A percentile compares a stretch with the other conserved stretches of the same genome.
These are phyloP conservation scores for Neurospora hispaniola DNA, from an alignment of 495 filamentous ascomycete genomes.

Conservation along the genomic window DNA sequence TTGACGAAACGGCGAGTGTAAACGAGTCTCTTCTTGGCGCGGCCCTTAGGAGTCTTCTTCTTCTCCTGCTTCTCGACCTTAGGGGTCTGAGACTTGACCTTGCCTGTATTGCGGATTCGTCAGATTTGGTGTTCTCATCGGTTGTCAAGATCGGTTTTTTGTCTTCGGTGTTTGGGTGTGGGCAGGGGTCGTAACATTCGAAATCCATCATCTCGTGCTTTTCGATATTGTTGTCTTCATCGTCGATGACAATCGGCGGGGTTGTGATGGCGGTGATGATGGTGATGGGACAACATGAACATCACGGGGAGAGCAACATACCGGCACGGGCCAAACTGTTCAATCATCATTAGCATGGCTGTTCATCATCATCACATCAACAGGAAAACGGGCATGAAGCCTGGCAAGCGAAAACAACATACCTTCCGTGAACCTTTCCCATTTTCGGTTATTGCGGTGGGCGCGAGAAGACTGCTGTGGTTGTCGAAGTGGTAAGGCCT, in stretches of 20 bases:
- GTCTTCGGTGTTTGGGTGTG: not conserved
- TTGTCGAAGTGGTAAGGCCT: slow-evolving; percentile 4
- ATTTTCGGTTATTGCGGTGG: slow-evolving; percentile 22
- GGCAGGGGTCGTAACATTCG: not conserved
- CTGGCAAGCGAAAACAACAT: not conserved
- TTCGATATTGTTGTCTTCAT: not conserved
- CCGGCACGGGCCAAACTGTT: slow-evolving; percentile 28
- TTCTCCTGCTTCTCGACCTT: slow-evolving; percentile 87
- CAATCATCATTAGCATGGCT: slow-evolving; percentile 5
- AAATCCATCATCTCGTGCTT: not conserved
- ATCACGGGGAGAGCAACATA: slow-evolving; percentile 10
- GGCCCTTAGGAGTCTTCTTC: slow-evolving; percentile 91
- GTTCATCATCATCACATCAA: not conserved
- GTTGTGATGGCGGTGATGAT: not conserved
- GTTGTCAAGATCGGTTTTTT: not conserved
- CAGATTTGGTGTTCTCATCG: slow-evolving; percentile 1
- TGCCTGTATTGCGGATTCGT: slow-evolving; percentile 20
- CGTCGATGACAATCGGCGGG: not conserved
- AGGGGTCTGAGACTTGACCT: slow-evolving; percentile 41
- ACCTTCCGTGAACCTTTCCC: slow-evolving; percentile 33
- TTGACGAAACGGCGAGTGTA: slow-evolving; percentile 99
- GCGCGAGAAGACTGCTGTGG: slow-evolving; percentile 14
- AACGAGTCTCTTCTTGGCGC: slow-evolving; percentile 92
- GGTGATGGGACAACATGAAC: not conserved
- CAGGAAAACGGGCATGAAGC: not conserved